phyloP scores from a whole-genome alignment of 306 rosid genomes.

The Heteromeles arbutifolia region DNA sequence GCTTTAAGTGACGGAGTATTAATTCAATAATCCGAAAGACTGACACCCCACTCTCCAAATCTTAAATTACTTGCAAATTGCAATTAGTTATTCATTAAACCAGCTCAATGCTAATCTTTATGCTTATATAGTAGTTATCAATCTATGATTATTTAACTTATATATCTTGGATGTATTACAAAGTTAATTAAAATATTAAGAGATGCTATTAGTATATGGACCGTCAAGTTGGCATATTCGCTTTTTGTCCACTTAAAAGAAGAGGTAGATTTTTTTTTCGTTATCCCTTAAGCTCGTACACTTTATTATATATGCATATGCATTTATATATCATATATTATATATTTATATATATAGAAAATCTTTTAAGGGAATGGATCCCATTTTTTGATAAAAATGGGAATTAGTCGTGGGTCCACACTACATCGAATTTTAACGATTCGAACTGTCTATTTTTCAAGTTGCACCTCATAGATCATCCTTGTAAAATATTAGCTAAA shows the following conservation, averaged over 20 bases:
- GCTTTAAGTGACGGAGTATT: no score
- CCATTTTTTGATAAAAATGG: no score
- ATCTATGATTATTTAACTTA: background rate
- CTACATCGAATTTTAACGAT: no score
- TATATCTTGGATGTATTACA: background rate
- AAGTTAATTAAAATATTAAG: background rate
- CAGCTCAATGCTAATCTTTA: constrained; percentile 1
- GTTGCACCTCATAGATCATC: no score
- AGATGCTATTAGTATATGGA: constrained; percentile 21
- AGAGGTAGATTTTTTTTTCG: constrained; percentile 8
- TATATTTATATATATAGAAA: no score
- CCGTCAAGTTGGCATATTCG: constrained; percentile 39
- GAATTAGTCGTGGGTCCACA: no score
- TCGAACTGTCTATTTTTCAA: no score
- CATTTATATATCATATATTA: no score
- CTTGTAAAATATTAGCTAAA: no score
- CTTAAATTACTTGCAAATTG: background rate
- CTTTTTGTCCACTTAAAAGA: constrained; percentile 19
- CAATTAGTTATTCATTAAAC: background rate
- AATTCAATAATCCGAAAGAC: no score
- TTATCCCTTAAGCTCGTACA: constrained; percentile 8
- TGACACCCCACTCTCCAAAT: background rate
- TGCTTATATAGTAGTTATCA: background rate
- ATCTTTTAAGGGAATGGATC: no score
- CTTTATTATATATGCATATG: no score